These are phyloP conservation scores for Saprolegnia parasitica DNA, from an alignment of 352 stramenopile species.

Conservation along the genomic window DNA sequence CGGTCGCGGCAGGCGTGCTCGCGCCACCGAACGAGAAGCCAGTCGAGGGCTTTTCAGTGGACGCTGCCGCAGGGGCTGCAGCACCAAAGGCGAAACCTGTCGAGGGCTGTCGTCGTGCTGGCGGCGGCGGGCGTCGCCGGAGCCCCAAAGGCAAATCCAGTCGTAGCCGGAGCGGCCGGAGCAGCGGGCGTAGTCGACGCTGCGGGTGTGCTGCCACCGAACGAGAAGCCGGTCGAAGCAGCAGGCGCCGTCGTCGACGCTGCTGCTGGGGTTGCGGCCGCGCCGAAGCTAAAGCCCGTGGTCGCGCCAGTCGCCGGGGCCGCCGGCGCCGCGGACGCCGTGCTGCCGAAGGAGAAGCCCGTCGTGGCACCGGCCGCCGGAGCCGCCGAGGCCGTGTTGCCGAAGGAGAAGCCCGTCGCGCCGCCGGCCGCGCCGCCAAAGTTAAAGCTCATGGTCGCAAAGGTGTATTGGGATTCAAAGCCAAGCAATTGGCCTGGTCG, in stretches of 20 bases:
- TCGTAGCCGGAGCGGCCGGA: conserved; percentile 16
- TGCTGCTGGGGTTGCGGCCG: neutral
- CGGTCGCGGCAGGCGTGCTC: conserved; percentile 29
- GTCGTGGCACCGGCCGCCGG: conserved; percentile 3
- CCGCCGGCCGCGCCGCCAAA: conserved; percentile 6
- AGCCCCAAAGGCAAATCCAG: conserved; percentile 22
- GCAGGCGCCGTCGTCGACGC: neutral
- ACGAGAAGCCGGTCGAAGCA: conserved; percentile 23
- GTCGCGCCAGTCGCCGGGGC: conserved; percentile 16
- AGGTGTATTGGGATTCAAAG: conserved; percentile 17
- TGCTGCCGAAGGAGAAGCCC: conserved; percentile 26
- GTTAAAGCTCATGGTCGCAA: conserved; percentile 21
- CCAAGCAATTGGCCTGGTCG: conserved; percentile 12
- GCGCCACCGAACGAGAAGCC: conserved; percentile 16
- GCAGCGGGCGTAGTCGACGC: conserved; percentile 1
- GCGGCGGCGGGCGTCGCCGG: neutral
- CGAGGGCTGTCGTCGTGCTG: conserved; percentile 6
- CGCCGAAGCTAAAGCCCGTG: conserved; percentile 23
- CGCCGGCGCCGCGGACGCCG: conserved; percentile 4
- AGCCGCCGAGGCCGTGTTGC: conserved; percentile 13
- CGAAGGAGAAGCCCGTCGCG: conserved; percentile 34
- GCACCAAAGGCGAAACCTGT: conserved; percentile 10
- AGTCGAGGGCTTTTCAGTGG: neutral
- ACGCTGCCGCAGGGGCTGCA: neutral
- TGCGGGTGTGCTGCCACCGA: conserved; percentile 21